Base-by-base conservation (phyloP, 2,329 filamentous ascomycete species). In the Tolypocladium sp. region DNA sequence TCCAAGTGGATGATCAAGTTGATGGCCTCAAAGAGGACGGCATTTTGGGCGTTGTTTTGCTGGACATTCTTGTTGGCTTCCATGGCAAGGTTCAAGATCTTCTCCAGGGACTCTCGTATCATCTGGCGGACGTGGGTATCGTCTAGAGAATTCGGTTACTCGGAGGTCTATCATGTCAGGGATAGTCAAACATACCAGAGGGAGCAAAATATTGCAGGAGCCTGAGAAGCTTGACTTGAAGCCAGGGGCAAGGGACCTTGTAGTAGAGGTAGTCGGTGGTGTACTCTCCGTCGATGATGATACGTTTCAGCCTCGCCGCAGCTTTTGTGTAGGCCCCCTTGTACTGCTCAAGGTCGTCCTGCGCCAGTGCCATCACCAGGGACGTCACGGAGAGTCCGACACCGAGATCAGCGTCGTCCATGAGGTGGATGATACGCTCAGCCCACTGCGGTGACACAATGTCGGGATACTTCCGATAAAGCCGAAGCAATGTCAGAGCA, bases 231-330 rank as follows among this genome's bases (percentile, higher is more conserved):
- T 99, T 99, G 69, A 97, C 90, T 75, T 97, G 92, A 60, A 99
- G 87, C 94, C 94, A 99, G 3, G 94, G 94, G 70, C 94, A 99
- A 1, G 94, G 94, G n/a, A 99, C 94, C 70, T 97, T 97, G 80
- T 99, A 99, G 78, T 99, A 99, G 33, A 97, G 84, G 71, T 99
- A 99, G 71, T 97, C 94, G 59, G 86, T 83, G 0, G 91, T 85
- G 68, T 91, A 94, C 66, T 99, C 93, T 63, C 89, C 88, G 66
- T 97, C 93, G 33, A 97, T 87, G 20, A 97, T 82, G 65, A 97
- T 90, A 64, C 90, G 88, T 77, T 96, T 96, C 67, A 99, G 74
- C 59, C 92, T 82, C 62, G 91, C 89, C 0, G 93, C 93, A 38
- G 93, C 93, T 76, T 97, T 99, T 63, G 92, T 87, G 71, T 97